These are phyloP conservation scores for Coniosporium tulheliwenetii DNA, from an alignment of 2,329 filamentous ascomycete species.

Conservation along the genomic window DNA sequence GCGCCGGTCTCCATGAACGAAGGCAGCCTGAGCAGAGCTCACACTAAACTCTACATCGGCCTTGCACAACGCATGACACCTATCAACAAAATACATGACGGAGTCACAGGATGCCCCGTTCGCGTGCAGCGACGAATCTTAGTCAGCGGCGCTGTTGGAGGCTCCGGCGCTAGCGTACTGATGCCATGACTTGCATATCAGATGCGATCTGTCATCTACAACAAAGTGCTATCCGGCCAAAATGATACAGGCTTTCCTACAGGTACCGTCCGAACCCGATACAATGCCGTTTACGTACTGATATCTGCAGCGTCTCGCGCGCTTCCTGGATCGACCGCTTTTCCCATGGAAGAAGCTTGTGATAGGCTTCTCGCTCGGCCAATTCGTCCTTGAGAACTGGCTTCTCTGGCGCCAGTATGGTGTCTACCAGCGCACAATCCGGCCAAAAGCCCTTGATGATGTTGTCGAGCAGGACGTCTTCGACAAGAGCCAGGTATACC, in stretches of 20 bases:
- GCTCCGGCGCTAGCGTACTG: too few relatives aligned
- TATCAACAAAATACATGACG: too few relatives aligned
- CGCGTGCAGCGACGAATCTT: too few relatives aligned
- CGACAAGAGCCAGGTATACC: slow-evolving; percentile 68
- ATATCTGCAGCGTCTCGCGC: slow-evolving; percentile 43
- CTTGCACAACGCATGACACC: too few relatives aligned
- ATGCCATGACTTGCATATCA: too few relatives aligned
- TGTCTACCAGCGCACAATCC: slow-evolving; percentile 61
- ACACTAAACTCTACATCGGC: too few relatives aligned
- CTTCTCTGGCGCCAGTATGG: slow-evolving; percentile 82
- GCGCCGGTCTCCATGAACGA: too few relatives aligned
- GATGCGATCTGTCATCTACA: too few relatives aligned
- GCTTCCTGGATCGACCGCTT: slow-evolving; percentile 73
- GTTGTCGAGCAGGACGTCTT: slow-evolving; percentile 84
- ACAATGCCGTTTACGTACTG: background rate
- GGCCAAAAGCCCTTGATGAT: slow-evolving; percentile 73
- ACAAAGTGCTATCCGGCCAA: background rate
- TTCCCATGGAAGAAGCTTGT: slow-evolving; percentile 98
- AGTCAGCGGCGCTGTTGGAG: too few relatives aligned
- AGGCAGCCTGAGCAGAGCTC: too few relatives aligned
- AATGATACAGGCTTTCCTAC: background rate
- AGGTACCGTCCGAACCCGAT: background rate
- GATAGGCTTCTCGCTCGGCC: slow-evolving; percentile 80
- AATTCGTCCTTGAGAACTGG: slow-evolving; percentile 82
- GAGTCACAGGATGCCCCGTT: too few relatives aligned